A percentile compares a stretch with the other conserved stretches of the same genome.
These are phyloP conservation scores for Corymbia calophylla DNA, from an alignment of 441 rosid species.

Conservation along the genomic window DNA sequence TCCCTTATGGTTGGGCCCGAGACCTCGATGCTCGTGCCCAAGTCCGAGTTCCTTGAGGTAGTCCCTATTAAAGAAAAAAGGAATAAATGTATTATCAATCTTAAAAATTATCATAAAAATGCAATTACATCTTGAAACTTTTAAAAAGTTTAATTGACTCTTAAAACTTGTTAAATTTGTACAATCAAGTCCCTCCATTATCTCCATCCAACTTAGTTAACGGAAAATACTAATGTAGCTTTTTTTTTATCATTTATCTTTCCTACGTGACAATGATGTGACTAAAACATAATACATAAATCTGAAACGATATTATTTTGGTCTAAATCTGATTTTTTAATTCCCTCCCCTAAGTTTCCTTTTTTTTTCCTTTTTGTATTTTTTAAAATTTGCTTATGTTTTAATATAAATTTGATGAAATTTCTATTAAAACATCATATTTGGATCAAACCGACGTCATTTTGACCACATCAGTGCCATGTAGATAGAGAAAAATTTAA, in stretches of 20 bases:
- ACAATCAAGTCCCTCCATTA: not conserved
- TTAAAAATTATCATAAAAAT: fast-evolving
- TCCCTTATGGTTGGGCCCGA: fast-evolving
- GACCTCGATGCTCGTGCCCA: fast-evolving
- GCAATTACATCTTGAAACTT: fast-evolving
- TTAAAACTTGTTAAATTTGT: not conserved
- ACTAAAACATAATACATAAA: not conserved
- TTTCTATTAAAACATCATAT: too few species aligned
- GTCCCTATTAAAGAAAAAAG: not conserved
- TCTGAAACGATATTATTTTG: fast-evolving
- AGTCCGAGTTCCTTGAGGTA: fast-evolving
- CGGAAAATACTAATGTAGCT: fast-evolving
- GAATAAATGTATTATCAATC: not conserved
- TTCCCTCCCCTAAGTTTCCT: not conserved
- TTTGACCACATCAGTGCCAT: fast-evolving
- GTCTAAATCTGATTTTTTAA: fast-evolving
- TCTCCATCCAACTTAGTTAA: not conserved
- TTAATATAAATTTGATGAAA: too few species aligned
- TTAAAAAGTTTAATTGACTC: too few species aligned
- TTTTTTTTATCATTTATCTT: too few species aligned
- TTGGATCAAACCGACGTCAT: fast-evolving
- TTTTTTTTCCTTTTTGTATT: fast-evolving
- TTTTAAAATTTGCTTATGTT: too few species aligned
- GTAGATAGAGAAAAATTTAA: too few species aligned
- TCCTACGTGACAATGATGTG: fast-evolving